Percentiles rank a stretch among this genome's conserved stretches.
These are phyloP conservation scores for Aspergillus puulaauensis DNA, from an alignment of 2,329 filamentous ascomycete species.

Conservation along the genomic window DNA sequence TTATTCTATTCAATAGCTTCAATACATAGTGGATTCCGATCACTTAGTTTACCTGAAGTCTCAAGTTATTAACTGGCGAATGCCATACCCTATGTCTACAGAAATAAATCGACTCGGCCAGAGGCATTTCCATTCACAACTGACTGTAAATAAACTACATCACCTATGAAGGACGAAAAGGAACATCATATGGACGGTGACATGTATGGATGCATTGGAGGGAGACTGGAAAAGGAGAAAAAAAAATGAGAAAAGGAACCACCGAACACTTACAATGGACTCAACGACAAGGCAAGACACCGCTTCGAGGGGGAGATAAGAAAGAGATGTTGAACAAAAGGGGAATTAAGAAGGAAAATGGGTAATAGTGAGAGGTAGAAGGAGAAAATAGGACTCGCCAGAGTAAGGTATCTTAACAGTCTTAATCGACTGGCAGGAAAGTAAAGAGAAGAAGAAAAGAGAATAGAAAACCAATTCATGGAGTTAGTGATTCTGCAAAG, in stretches of 20 bases:
- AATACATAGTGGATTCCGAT: not conserved
- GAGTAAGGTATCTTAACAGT: constrained; percentile 33
- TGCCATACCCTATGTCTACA: not conserved
- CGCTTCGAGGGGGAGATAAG: constrained; percentile 5
- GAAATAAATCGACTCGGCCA: not conserved
- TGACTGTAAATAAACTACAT: constrained; percentile 18
- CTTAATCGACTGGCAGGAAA: constrained; percentile 25
- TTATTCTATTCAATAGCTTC: not conserved
- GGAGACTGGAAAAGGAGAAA: not conserved
- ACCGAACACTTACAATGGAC: constrained; percentile 13
- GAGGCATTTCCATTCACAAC: constrained; percentile 14
- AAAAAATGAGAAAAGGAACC: constrained; percentile 18
- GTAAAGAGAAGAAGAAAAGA: constrained; percentile 16
- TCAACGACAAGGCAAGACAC: constrained; percentile 7
- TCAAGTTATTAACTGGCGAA: not conserved
- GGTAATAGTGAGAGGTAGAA: constrained; percentile 1
- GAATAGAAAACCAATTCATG: constrained; percentile 3
- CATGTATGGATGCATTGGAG: constrained; percentile 14
- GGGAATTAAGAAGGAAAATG: not conserved
- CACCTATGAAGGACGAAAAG: constrained; percentile 10
- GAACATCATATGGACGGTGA: constrained; percentile 11
- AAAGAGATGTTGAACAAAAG: not conserved
- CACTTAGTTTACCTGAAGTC: not conserved
- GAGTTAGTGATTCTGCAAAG: not conserved
- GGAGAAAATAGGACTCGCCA: constrained; percentile 24